Evolutionary conservation across 306 rosid genomes (phyloP), one percentile per base, ranked within the genome.

Genomic region (Parietaria judaica): DNA sequence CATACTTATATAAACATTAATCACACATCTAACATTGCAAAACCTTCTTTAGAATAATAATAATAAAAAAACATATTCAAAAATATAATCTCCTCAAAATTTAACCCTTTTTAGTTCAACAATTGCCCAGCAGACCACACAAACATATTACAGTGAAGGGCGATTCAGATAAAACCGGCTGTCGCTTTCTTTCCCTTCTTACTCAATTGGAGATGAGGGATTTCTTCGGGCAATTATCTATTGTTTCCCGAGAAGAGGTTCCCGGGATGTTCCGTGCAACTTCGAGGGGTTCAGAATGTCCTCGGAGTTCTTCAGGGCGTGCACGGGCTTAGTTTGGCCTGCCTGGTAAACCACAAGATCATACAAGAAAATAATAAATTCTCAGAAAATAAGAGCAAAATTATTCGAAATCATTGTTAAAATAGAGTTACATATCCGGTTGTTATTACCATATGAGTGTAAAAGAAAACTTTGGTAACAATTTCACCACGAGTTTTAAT

Each of bases 241-340:
- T 70, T 69, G 48, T 57, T 23, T 74, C 65, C 71, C 59, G 31
- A 9, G 9, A 53, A 2, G 66, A 51, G 72, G 73, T 58, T 71
- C 75, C 11, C 60, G 54, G 64, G 54, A 66, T 60, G 66, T 46
- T 51, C 70, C 75, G n/a, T 65, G 75, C 31, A 47, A 54, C 75
- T 65, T 69, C 56, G 73, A 35, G 10, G 58, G 39, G 60, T 70
- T 68, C 64, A 11, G 53, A 54, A 64, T 74, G 60, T 75, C 81
- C 58, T 74, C 84, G 0, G 66, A 15, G 58, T 78, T 79, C 87
- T 75, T 87, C 8, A 67, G 73, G 53, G 82, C 72, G 63, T 45
- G 66, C 7, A 70, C 81, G 58, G 74, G 74, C 83, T 82, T 86
- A 58, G 65, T 66, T 74, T 91, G 96, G 78, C 81, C 86, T 48